These are phyloP conservation scores for Misopates orontium DNA, from an alignment of 257 asterid genomes.

Conservation along the genomic window DNA sequence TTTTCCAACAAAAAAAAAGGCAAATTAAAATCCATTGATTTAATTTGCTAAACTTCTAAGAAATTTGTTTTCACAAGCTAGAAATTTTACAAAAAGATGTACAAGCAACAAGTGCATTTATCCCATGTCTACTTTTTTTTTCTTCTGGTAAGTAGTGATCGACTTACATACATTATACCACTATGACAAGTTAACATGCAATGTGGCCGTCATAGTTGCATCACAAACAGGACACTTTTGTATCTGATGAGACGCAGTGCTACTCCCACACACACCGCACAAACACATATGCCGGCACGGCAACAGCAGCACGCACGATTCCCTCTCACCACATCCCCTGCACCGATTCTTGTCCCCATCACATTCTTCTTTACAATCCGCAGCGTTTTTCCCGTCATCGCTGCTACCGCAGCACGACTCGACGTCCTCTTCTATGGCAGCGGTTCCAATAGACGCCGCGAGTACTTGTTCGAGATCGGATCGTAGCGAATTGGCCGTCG, in stretches of 20 bases:
- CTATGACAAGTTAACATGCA: conserved; percentile 58
- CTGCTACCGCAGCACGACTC: conserved; percentile 69
- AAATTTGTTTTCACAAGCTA: background rate
- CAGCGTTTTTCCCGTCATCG: conserved; percentile 17
- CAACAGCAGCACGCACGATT: conserved; percentile 57
- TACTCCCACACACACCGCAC: conserved; percentile 45
- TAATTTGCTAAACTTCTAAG: background rate
- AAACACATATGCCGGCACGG: conserved; percentile 78
- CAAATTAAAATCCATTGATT: no score
- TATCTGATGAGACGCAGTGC: conserved; percentile 49
- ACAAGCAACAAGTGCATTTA: conserved; percentile 21
- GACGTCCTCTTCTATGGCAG: conserved; percentile 44
- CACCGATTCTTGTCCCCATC: conserved; percentile 36
- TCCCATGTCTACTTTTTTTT: background rate
- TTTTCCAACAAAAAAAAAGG: no score
- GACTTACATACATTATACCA: background rate
- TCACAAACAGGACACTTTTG: conserved; percentile 61
- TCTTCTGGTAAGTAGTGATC: background rate
- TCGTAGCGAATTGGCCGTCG: conserved; percentile 58
- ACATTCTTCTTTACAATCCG: background rate
- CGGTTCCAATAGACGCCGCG: conserved; percentile 35
- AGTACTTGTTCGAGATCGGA: conserved; percentile 48
- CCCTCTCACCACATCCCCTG: conserved; percentile 52
- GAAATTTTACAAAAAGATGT: conserved; percentile 16
- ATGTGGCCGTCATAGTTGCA: conserved; percentile 52